Conservation (phyloP, 208 protist species). For the Acanthamoeba healyi region DNA sequence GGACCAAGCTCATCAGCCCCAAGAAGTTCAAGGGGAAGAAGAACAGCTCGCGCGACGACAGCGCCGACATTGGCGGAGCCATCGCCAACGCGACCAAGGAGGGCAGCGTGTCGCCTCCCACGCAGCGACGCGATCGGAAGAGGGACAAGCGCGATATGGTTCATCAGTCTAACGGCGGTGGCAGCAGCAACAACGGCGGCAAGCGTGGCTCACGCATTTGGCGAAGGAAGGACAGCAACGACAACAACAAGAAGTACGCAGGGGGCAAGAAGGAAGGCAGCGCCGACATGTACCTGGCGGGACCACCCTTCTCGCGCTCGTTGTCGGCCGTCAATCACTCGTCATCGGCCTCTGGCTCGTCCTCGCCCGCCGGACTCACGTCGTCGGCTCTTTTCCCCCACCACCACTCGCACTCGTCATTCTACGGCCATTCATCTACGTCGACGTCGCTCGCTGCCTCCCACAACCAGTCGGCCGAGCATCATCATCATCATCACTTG, state of each 20-base stretch:
- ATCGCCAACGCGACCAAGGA: not conserved
- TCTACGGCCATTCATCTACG: no score
- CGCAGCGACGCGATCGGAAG: not conserved
- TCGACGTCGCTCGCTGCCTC: no score
- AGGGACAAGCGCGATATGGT: not conserved
- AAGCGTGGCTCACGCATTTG: not conserved
- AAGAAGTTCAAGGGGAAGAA: constrained; percentile 65
- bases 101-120: not conserved
- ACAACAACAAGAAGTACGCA: not conserved
- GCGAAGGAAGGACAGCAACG: not conserved
- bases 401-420: no score
- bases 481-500: no score
- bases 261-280: not conserved
- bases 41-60: constrained; percentile 3
- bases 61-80: not conserved
- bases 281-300: not conserved
- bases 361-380: no score
- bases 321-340: not conserved
- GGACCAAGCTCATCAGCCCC: constrained; percentile 68
- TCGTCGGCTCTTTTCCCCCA: no score
- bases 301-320: not conserved
- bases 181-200: not conserved
- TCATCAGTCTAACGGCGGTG: not conserved
- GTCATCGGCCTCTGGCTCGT: no score
- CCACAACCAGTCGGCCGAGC: no score